These are phyloP conservation scores for Stromatinia cepivora DNA, from an alignment of 2,329 filamentous ascomycete species.

Conservation along the genomic window DNA sequence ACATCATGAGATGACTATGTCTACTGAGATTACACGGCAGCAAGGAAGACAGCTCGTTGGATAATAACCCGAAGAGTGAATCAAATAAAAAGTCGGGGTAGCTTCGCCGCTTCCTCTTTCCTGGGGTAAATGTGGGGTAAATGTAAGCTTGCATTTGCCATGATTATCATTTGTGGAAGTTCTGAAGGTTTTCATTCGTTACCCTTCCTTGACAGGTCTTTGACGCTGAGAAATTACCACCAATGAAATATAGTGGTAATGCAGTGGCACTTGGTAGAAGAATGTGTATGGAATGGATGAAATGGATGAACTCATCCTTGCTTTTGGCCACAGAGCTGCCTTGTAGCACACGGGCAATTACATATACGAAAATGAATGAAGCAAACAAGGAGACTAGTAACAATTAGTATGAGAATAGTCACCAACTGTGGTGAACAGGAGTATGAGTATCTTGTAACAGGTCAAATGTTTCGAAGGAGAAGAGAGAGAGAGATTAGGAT, in stretches of 20 bases:
- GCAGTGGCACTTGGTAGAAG: not conserved
- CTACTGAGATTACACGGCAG: not conserved
- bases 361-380: constrained; percentile 3
- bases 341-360: not conserved
- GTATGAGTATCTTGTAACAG: too few relatives aligned
- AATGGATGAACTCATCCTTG: constrained; percentile 5
- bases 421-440: not conserved
- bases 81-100: constrained; percentile 6
- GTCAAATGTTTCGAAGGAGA: too few relatives aligned
- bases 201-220: not conserved
- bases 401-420: not conserved
- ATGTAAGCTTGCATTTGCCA: not conserved
- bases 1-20: not conserved
- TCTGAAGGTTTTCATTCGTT: not conserved
- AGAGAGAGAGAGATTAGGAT: too few relatives aligned
- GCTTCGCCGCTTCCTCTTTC: not conserved
- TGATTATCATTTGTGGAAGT: too few relatives aligned
- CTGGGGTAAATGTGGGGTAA: not conserved
- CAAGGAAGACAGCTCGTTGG: not conserved
- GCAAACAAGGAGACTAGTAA: not conserved
- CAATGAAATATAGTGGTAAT: not conserved
- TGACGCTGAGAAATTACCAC: not conserved
- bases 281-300: too few relatives aligned
- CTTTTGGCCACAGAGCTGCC: not conserved
- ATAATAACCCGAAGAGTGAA: constrained; percentile 7